phyloP scores from a whole-genome alignment of 2,329 filamentous ascomycete genomes.

The Hansfordia pulvinata region DNA sequence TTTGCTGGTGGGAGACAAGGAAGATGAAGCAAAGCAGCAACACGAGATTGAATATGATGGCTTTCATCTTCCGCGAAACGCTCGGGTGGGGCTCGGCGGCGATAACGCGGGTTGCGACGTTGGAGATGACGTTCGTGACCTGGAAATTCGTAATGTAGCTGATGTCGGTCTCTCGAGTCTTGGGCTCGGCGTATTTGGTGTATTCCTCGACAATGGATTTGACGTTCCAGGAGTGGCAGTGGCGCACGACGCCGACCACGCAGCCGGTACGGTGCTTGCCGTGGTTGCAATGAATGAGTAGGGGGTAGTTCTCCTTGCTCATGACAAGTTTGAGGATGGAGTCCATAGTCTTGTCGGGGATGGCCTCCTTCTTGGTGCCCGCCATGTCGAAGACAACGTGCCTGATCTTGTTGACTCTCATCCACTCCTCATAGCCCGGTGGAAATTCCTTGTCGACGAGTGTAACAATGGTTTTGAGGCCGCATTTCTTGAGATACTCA shows the following conservation, averaged over 20 bases:
- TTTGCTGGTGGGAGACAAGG: no score
- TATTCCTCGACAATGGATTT: slow-evolving; percentile 60
- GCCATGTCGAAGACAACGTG: slow-evolving; percentile 67
- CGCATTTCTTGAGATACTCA: slow-evolving; percentile 50
- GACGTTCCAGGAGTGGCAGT: slow-evolving; percentile 54
- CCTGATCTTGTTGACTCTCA: slow-evolving; percentile 51
- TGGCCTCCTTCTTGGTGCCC: slow-evolving; percentile 75
- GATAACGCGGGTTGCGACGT: no score
- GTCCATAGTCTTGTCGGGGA: slow-evolving; percentile 53
- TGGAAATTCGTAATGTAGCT: slow-evolving; percentile 41
- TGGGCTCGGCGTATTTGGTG: slow-evolving; percentile 45
- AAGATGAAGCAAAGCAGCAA: no score
- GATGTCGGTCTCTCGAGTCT: slow-evolving; percentile 45
- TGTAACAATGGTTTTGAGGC: slow-evolving; percentile 66
- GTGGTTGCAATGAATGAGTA: slow-evolving; percentile 88
- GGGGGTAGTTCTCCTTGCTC: slow-evolving; percentile 59
- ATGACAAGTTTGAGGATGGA: slow-evolving; percentile 59
- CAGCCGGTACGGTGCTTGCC: slow-evolving; percentile 89
- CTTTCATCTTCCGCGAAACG: no score
- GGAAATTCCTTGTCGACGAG: slow-evolving; percentile 49
- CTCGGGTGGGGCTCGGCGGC: no score
- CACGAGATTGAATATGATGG: no score
- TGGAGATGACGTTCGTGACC: slow-evolving; percentile 20
- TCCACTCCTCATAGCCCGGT: slow-evolving; percentile 43
- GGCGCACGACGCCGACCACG: slow-evolving; percentile 68